Conservation (phyloP, 148 eudicot species). For the Rhododendron henanense region DNA sequence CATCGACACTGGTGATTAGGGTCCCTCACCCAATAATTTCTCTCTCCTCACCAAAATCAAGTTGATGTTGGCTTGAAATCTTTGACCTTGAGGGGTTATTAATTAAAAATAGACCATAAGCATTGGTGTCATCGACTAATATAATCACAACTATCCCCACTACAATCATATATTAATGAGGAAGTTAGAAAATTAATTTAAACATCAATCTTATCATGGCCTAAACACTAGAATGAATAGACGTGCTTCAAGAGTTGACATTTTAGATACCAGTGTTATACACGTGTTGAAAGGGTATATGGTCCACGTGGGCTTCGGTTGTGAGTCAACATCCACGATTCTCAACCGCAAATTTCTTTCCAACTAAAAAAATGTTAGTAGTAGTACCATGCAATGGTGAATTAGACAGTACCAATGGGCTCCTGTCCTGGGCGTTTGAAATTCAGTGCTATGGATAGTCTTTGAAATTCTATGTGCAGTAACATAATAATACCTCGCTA, state of each 20-base stretch:
- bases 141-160: background rate
- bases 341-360: background rate
- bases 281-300: background rate
- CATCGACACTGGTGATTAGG: background rate
- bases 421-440: too few relatives aligned
- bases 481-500: too few relatives aligned
- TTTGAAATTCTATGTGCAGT: too few relatives aligned
- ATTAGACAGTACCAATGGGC: background rate
- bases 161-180: background rate
- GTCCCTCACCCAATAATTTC: background rate
- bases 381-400: background rate
- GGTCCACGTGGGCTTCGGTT: background rate
- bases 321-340: slow-evolving; percentile 1
- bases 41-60: background rate
- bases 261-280: background rate
- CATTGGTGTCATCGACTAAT: background rate
- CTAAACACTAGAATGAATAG: background rate
- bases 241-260: slow-evolving; percentile 1
- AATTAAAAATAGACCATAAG: background rate
- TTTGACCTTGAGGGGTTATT: background rate
- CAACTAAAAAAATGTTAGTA: background rate
- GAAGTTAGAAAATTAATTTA: background rate
- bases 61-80: background rate
- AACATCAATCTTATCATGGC: background rate
- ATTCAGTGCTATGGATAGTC: too few relatives aligned